Evolutionary conservation across 2,329 filamentous ascomycete genomes (phyloP).

Genomic region (Talaromyces pinophilus): DNA sequence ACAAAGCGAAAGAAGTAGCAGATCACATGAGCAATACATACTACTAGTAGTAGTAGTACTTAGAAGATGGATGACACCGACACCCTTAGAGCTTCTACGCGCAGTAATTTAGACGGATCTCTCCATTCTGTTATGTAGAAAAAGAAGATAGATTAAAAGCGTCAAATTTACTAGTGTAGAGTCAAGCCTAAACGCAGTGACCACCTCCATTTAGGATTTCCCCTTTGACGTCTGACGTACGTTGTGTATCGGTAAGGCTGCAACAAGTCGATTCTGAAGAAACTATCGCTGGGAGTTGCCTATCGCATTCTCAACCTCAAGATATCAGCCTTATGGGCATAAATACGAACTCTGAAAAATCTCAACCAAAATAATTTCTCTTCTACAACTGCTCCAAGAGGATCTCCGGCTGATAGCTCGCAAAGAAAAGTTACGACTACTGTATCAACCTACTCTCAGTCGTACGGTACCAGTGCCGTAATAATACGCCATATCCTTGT

Average conservation of each 20-base stretch:
- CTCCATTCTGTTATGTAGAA: background rate
- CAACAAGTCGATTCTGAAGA: background rate
- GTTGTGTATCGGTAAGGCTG: constrained; percentile 1
- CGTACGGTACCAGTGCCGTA: background rate
- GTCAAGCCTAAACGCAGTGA: constrained; percentile 2
- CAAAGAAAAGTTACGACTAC: background rate
- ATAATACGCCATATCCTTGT: background rate
- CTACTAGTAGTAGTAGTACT: background rate
- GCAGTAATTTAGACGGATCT: background rate
- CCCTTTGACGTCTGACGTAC: constrained; percentile 5
- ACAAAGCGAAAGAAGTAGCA: background rate
- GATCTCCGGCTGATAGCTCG: background rate
- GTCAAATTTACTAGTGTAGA: background rate
- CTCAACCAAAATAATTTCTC: background rate
- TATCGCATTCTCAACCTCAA: background rate
- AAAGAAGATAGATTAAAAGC: background rate
- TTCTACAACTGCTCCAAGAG: background rate
- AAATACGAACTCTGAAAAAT: background rate
- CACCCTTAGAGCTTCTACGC: background rate
- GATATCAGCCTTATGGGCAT: background rate
- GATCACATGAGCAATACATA: background rate
- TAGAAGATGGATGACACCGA: background rate
- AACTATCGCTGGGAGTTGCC: background rate
- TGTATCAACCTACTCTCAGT: background rate
- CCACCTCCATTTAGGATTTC: background rate